phyloP scores from a whole-genome alignment of 148 eudicot genomes.

The Camellia japonica region DNA sequence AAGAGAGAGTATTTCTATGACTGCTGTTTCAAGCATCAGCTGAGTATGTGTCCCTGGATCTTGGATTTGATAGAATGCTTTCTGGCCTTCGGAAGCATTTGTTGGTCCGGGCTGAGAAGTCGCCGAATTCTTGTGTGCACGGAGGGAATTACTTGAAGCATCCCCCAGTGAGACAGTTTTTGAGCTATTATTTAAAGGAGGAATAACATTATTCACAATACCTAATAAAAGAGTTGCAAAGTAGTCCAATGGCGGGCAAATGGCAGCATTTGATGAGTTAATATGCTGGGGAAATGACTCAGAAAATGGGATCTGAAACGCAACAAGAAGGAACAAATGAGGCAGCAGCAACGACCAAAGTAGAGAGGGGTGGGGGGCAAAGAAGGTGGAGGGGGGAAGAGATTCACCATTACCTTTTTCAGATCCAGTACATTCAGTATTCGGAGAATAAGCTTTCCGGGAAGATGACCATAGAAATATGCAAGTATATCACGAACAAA shows the following conservation, averaged over 20 bases:
- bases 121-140: constrained; percentile 48
- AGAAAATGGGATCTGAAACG: constrained; percentile 84
- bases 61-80: constrained; percentile 88
- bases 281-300: constrained; percentile 88
- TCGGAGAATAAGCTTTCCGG: constrained; percentile 79
- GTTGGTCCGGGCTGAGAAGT: constrained; percentile 54
- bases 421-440: constrained; percentile 76
- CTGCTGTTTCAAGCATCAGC: constrained; percentile 91
- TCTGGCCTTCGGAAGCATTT: constrained; percentile 64
- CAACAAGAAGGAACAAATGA: constrained; percentile 13
- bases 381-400: not conserved
- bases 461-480: constrained; percentile 94
- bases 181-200: constrained; percentile 66
- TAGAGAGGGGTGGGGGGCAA: not conserved
- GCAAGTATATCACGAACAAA: constrained; percentile 98
- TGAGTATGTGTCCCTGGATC: constrained; percentile 97
- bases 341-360: not conserved
- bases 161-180: constrained; percentile 55
- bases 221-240: constrained; percentile 79
- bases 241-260: constrained; percentile 85
- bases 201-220: constrained; percentile 82
- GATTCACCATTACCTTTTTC: constrained; percentile 51
- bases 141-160: constrained; percentile 36
- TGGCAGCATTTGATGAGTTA: constrained; percentile 58
- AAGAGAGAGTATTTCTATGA: constrained; percentile 88